Base-by-base conservation (phyloP, 2,329 filamentous ascomycete genomes). In the Alternaria viburni region DNA sequence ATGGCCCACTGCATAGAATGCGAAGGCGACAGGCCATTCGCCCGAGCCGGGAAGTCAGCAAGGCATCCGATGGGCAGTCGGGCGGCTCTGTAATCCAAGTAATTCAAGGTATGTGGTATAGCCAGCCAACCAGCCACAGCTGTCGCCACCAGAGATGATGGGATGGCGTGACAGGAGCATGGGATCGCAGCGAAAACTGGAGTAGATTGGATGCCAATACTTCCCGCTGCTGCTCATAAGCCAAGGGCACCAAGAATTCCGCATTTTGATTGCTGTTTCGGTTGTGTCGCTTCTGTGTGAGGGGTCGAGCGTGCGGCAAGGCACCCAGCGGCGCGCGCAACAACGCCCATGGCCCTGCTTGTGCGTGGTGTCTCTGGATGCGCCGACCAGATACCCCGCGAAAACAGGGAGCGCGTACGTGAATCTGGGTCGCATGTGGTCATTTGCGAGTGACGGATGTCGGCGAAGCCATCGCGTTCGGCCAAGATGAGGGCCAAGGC, bases 241-340 rank as follows among this genome's bases (percentile, higher is more conserved):
- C 54, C 54, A 56, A 56, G 54, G 54, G 54, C 54, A 46, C 54
- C 54, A 56, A 56, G 54, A 56, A 23, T 56, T 56, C 54, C 54
- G 43, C 54, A 45, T 46, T 45, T 32, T 45, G 41, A 46, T 56
- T 45, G 44, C 44, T 47, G 54, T 56, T 56, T 56, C 54, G 54
- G 54, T 23, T 56, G 54, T 56, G 54, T 56, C 54, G 43, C 54
- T 23, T 28, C 17, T 25, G 19, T 21, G 26, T 30, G 21, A 28
- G 28, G 49, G 49, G 28, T 52, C 17, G 49, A 52, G 49, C 28
- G 28, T 52, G 49, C 36, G 49, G 49, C 28, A 41, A 23, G 8
- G 28, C 23, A 23, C 28, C 28, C 26, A 21, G 9, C 49, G n/a
- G 21, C 30, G 28, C 49, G 30, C 49, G n/a, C 30, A 8, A 41